phyloP scores from a whole-genome alignment of 495 filamentous ascomycete species.

The Hyaloscypha finlandica region DNA sequence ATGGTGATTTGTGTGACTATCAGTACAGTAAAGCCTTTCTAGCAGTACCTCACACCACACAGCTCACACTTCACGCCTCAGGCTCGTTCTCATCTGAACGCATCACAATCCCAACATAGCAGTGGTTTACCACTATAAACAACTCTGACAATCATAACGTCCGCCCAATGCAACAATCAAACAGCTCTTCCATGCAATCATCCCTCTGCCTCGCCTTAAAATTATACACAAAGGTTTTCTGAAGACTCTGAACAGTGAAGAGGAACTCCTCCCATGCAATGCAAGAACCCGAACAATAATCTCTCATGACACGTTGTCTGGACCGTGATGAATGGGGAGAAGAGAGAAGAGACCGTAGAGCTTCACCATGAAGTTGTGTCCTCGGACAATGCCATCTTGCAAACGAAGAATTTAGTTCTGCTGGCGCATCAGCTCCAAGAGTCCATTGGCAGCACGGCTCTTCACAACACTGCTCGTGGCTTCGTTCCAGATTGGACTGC shows the following conservation, averaged over 20 bases:
- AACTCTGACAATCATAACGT: neutral
- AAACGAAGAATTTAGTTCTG: conserved; percentile 7
- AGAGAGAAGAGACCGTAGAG: neutral
- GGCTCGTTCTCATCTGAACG: neutral
- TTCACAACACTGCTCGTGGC: conserved; percentile 27
- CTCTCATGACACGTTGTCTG: neutral
- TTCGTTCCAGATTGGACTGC: conserved; percentile 7
- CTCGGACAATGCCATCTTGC: neutral
- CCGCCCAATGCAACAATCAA: conserved; percentile 12
- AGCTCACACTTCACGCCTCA: neutral
- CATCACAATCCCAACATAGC: neutral
- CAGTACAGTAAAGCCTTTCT: neutral
- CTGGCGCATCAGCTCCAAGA: conserved; percentile 26
- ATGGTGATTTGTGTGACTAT: no score
- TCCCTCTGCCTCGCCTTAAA: neutral
- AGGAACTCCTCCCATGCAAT: conserved; percentile 14
- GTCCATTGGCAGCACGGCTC: conserved; percentile 25
- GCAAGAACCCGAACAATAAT: neutral
- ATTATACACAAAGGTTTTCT: neutral
- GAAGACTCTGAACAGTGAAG: neutral
- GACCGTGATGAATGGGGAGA: neutral
- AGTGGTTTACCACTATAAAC: neutral
- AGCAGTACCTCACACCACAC: neutral
- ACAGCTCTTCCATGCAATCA: conserved; percentile 9
- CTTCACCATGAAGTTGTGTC: neutral